Evolutionary conservation across 176 grass and related monocot species (phyloP).

Genomic region (Alloteropsis semialata): DNA sequence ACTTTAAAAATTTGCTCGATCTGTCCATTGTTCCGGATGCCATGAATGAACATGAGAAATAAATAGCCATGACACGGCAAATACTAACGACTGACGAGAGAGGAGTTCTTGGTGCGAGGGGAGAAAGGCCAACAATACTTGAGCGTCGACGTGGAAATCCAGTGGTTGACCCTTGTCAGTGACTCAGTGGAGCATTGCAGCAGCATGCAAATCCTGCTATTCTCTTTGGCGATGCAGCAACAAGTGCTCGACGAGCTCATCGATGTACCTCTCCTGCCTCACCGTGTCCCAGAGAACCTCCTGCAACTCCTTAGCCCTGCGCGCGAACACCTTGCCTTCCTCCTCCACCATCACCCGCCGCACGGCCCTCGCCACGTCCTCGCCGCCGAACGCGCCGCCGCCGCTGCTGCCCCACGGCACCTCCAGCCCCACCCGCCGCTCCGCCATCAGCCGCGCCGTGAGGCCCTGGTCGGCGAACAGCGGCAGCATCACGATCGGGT

Average conservation of each 20-base stretch:
- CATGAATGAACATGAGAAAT: too few species aligned
- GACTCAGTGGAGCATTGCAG: too few species aligned
- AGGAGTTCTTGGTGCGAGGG: too few species aligned
- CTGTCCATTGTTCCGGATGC: too few species aligned
- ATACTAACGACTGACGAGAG: too few species aligned
- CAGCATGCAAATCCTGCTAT: too few species aligned
- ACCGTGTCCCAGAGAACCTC: not conserved
- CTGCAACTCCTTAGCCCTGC: not conserved
- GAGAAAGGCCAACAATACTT: too few species aligned
- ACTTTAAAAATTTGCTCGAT: too few species aligned
- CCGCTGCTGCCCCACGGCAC: slow-evolving; percentile 15
- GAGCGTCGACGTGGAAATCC: too few species aligned
- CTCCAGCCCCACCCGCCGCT: not conserved
- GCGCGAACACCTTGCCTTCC: slow-evolving; percentile 19
- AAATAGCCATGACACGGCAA: too few species aligned
- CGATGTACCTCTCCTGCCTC: not conserved
- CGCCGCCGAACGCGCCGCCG: slow-evolving; percentile 15
- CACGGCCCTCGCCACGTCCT: slow-evolving; percentile 11
- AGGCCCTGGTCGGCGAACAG: slow-evolving; percentile 10
- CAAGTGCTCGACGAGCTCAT: not conserved
- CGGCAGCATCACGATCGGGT: slow-evolving; percentile 1
- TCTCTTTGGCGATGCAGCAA: not conserved
- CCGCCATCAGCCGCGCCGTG: not conserved
- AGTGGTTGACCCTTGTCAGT: too few species aligned
- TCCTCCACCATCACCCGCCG: slow-evolving; percentile 46